These are phyloP conservation scores for Arthrobotrys entomopaga DNA, from an alignment of 2,329 filamentous ascomycete genomes.

Conservation along the genomic window DNA sequence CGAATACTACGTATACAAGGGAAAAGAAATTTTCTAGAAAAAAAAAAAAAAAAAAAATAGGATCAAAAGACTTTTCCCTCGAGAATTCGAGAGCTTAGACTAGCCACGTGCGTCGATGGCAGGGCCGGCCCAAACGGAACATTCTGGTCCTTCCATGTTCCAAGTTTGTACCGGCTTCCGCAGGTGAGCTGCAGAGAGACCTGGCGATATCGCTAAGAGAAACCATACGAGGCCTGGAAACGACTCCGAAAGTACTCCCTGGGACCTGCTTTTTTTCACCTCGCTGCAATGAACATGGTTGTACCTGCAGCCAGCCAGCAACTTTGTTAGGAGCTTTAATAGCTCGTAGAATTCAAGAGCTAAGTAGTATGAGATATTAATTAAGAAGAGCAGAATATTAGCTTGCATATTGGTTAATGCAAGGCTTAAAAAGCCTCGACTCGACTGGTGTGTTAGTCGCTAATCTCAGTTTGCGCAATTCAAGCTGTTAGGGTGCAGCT, in stretches of 20 bases:
- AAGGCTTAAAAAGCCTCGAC: too few relatives aligned
- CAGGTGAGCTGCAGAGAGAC: constrained; percentile 18
- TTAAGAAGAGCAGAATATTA: too few relatives aligned
- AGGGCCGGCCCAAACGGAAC: constrained; percentile 39
- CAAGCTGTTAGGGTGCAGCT: not conserved
- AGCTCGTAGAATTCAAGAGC: too few relatives aligned
- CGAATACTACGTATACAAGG: too few relatives aligned
- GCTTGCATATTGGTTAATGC: too few relatives aligned
- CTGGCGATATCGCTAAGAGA: constrained; percentile 48
- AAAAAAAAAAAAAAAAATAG: too few relatives aligned
- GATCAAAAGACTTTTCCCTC: too few relatives aligned
- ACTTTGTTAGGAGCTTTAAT: not conserved
- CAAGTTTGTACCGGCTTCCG: constrained; percentile 33
- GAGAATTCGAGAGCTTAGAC: not conserved
- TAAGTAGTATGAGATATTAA: too few relatives aligned
- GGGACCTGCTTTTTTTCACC: constrained; percentile 11
- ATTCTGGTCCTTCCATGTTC: constrained; percentile 47
- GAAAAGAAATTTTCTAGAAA: too few relatives aligned
- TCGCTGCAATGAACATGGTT: not conserved
- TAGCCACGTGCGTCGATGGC: constrained; percentile 15
- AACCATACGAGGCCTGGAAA: constrained; percentile 24
- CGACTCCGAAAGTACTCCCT: constrained; percentile 7
- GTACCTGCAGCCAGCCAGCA: constrained; percentile 41
- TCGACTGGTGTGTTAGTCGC: too few relatives aligned
- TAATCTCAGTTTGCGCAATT: too few relatives aligned